Conservation (phyloP, 495 filamentous ascomycete species). For the Neurospora sp. region DNA sequence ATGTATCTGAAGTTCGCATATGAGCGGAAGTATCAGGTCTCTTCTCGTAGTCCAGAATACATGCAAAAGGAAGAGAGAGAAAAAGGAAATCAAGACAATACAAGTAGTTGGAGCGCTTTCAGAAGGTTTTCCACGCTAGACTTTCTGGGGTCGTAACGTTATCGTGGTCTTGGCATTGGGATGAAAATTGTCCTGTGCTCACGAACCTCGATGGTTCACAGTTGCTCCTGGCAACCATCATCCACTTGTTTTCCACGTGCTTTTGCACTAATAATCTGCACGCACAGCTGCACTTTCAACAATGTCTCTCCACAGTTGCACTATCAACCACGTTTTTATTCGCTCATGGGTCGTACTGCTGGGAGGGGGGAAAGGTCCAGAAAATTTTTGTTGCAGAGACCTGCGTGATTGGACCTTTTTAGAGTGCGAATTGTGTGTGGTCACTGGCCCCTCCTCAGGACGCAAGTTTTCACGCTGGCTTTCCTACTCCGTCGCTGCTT, state of each 20-base stretch:
- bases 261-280: background rate
- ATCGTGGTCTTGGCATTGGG: background rate
- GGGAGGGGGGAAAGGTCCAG: background rate
- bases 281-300: slow-evolving; percentile 1
- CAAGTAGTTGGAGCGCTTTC: background rate
- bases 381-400: slow-evolving; percentile 4
- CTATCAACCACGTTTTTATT: slow-evolving; percentile 3
- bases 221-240: background rate
- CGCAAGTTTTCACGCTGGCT: slow-evolving; percentile 12
- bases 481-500: slow-evolving; percentile 12
- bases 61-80: background rate
- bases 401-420: background rate
- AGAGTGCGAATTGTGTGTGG: background rate
- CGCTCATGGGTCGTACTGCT: background rate
- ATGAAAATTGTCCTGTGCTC: background rate
- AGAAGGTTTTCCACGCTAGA: background rate
- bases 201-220: background rate
- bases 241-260: background rate
- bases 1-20: background rate
- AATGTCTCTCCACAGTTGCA: slow-evolving; percentile 6
- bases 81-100: background rate
- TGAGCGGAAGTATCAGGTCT: background rate
- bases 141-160: background rate
- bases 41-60: background rate
- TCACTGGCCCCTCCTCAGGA: background rate